Base-by-base conservation (phyloP, 176 grass and related monocot genomes). In the Rhynchospora breviuscula region DNA sequence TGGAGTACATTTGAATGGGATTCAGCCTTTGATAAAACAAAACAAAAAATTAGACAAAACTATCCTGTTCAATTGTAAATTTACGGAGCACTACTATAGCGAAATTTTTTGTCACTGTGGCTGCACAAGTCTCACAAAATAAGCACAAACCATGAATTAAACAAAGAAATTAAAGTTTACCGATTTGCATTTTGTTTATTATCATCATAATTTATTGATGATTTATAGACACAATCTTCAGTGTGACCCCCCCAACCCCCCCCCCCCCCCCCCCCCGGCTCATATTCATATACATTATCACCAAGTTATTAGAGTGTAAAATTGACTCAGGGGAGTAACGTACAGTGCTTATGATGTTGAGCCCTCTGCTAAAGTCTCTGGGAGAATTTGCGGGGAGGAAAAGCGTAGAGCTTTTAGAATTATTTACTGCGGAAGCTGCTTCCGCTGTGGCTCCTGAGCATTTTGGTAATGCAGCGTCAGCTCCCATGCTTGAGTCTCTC, bases 1-100 rank as follows among this genome's bases (percentile, higher is more conserved):
- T 84, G 85, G 29, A 90, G 68, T 66, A 90, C 57, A 40, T 84
- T 84, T 40, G 45, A 71, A 19, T 56, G 33, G 60, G 53, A 35
- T 29, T 79, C 79, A 31, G 87, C 84, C 84, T 90, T 84, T 60
- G 21, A 43, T 54, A 57, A 60, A 51, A 64, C 25, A 69, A 81
- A 70, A 63, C 49, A 63, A 53, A 63, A 85, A 85, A 18, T 53
- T 77, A 77, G 7, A 31, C 47, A 77, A 9, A 56, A 77, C 54
- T 47, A 54, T 26, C 48, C 12, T 7, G 10, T 76, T 53, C 5
- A 21, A 75, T 76, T 15, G 13, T 54, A 76, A 53, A 76, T 76
- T 2, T 40, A 35, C 2, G 3, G 3, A 35, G 33, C 33, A 35
- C 33, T 35, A 35, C 33, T 35, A 1, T 31, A 33, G 5, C 29